Conservation (phyloP, 1,284 basidiomycete species). For the Erythrobasidium hasegawianum region DNA sequence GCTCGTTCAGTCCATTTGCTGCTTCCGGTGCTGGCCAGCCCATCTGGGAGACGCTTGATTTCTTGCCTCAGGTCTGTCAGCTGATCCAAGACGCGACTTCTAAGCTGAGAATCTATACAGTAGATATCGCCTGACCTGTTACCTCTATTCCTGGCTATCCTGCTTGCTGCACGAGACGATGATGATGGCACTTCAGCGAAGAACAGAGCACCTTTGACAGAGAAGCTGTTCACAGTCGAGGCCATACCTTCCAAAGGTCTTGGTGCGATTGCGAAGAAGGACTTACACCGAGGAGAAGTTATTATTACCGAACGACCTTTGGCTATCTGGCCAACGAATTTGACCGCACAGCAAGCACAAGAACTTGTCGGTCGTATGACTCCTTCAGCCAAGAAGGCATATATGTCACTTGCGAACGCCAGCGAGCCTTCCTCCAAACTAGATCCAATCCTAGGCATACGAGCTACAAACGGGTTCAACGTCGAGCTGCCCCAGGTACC, state of each 20-base stretch:
- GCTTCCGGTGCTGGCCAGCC: conserved; percentile 12
- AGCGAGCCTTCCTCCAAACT: conserved; percentile 23
- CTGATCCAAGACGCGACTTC: neutral
- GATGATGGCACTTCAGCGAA: conserved; percentile 6
- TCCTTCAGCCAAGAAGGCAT: conserved; percentile 34
- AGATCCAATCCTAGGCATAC: conserved; percentile 39
- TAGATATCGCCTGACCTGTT: conserved; percentile 22
- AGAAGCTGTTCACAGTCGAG: conserved; percentile 16
- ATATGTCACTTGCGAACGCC: conserved; percentile 37
- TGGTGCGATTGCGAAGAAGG: conserved; percentile 37
- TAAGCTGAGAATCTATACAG: neutral
- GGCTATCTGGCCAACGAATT: conserved; percentile 39
- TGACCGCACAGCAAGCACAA: conserved; percentile 32
- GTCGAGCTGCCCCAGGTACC: conserved; percentile 39
- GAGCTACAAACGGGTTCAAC: conserved; percentile 44
- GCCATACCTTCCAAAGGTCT: conserved; percentile 36
- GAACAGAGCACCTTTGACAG: neutral
- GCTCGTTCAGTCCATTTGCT: conserved; percentile 14
- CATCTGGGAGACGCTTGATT: conserved; percentile 27
- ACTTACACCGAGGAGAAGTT: conserved; percentile 36
- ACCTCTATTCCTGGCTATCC: conserved; percentile 19
- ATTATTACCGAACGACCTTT: conserved; percentile 42
- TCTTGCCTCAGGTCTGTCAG: conserved; percentile 26
- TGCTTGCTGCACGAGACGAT: conserved; percentile 6
- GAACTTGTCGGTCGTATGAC: conserved; percentile 35